A percentile compares a stretch with the other conserved stretches of the same genome.
Conservation (phyloP, 352 stramenopile species). For the Pelagophyceae sp. region DNA sequence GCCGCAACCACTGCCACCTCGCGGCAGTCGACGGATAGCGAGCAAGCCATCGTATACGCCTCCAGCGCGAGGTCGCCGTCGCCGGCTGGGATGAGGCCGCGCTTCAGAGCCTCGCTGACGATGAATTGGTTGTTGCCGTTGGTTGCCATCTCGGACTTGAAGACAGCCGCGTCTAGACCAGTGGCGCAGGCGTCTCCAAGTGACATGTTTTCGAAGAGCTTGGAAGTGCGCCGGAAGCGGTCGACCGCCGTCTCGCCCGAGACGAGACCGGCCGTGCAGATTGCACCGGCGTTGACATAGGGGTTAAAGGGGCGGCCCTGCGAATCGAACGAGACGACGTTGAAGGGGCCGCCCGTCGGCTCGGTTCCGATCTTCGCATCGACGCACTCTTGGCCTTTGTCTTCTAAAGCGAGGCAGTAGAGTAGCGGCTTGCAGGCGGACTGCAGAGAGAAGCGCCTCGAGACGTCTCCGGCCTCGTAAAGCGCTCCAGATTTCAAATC, state of each 20-base stretch:
- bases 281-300: slow-evolving; percentile 31
- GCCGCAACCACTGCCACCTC: slow-evolving; percentile 38
- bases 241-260: slow-evolving; percentile 27
- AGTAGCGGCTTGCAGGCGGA: slow-evolving; percentile 37
- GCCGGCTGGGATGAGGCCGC: slow-evolving; percentile 29
- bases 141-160: slow-evolving; percentile 37
- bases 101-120: slow-evolving; percentile 38
- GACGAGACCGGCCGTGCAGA: slow-evolving; percentile 37
- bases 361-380: slow-evolving; percentile 39
- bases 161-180: slow-evolving; percentile 32
- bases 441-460: slow-evolving; percentile 37
- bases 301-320: not conserved
- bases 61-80: slow-evolving; percentile 36
- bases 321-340: slow-evolving; percentile 26
- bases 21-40: slow-evolving; percentile 37
- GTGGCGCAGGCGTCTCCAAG: slow-evolving; percentile 33
- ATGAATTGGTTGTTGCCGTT: slow-evolving; percentile 43
- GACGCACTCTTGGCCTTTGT: slow-evolving; percentile 33
- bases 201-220: slow-evolving; percentile 35
- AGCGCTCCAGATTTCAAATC: slow-evolving; percentile 39
- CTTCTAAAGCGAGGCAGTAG: slow-evolving; percentile 36
- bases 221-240: slow-evolving; percentile 36
- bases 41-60: slow-evolving; percentile 42
- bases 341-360: slow-evolving; percentile 40
- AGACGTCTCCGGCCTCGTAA: slow-evolving; percentile 30